Base-by-base conservation (phyloP, 139 green algal species). In the Micractinium sp. region DNA sequence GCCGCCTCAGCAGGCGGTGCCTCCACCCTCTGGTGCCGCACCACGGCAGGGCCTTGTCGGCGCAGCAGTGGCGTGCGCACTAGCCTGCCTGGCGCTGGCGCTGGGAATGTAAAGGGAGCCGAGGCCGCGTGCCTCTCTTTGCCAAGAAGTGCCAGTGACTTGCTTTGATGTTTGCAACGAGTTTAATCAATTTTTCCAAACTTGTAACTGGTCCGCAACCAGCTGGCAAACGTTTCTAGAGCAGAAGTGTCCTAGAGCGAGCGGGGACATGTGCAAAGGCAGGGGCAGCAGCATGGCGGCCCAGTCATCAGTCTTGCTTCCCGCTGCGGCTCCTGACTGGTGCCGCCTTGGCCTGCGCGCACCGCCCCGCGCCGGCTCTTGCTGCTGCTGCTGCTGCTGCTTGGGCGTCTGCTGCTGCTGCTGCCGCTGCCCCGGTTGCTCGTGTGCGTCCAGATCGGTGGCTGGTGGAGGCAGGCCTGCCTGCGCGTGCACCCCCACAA, bases 271-370 rank as follows among this genome's bases (percentile, higher is more conserved):
- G 20, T 31, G 63, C 2, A 23, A 71, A 56, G 47, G 47, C 63
- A 71, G 63, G 63, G 63, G 14, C 20, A 71, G 29, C 4, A 25
- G n/a, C n/a, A 47, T 23, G n/a, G 73, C 41, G 31, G n/a, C 31
- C 15, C 9, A 22, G n/a, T 12, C 16, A n/a, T 86, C 81, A 86
- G 33, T 74, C 81, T n/a, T 61, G 56, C 81, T 86, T 86, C 56
- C 60, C n/a, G 81, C 60, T 74, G 2, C 19, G 18, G 81, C 56
- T 19, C 25, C 73, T 36, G 31, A 29, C 73, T 18, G 33, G 53
- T n/a, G 15, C 33, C 14, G 76, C 76, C 76, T 56, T 60, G 33
- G 35, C 76, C 18, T 36, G 33, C 5, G 60, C 81, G 14, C 81
- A 3, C 80, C 27, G 80, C 80, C 35, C 39, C 47, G 36, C 39